These are phyloP conservation scores for Metschnikowia continentalis DNA, from an alignment of 805 yeast genomes.

Conservation along the genomic window DNA sequence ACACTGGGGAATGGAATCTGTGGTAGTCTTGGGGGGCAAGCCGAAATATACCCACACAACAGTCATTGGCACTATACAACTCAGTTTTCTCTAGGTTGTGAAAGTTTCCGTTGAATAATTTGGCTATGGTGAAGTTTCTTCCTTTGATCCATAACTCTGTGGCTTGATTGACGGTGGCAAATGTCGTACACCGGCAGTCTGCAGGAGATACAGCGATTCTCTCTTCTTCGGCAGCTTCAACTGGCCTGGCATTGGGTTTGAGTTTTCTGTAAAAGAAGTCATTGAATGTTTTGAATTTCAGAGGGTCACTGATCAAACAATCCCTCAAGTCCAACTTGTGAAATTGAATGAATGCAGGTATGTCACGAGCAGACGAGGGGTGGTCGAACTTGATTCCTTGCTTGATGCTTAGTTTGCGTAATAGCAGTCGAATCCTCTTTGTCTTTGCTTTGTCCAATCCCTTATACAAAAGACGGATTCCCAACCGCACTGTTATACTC, in stretches of 20 bases:
- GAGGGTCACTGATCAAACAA: slow-evolving; percentile 48
- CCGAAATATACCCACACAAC: slow-evolving; percentile 75
- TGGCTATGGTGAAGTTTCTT: slow-evolving; percentile 59
- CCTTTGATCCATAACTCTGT: slow-evolving; percentile 90
- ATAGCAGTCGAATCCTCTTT: slow-evolving; percentile 53
- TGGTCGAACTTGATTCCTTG: slow-evolving; percentile 84
- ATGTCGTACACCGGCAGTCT: slow-evolving; percentile 79
- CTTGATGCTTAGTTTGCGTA: slow-evolving; percentile 63
- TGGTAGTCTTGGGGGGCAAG: slow-evolving; percentile 98
- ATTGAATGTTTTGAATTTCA: slow-evolving; percentile 66
- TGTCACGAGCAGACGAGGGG: slow-evolving; percentile 61
- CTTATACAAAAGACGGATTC: slow-evolving; percentile 77
- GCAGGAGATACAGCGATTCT: slow-evolving; percentile 71
- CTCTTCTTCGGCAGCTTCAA: slow-evolving; percentile 53
- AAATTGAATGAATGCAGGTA: slow-evolving; percentile 73
- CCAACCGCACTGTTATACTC: slow-evolving; percentile 82
- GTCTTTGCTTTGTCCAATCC: slow-evolving; percentile 63
- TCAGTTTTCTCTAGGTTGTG: slow-evolving; percentile 40
- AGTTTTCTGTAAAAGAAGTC: slow-evolving; percentile 83
- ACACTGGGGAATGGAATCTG: slow-evolving; percentile 85
- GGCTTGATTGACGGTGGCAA: slow-evolving; percentile 55
- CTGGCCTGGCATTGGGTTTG: slow-evolving; percentile 63
- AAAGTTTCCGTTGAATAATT: slow-evolving; percentile 49
- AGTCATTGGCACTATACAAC: slow-evolving; percentile 34
- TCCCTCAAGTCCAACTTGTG: slow-evolving; percentile 76